Percentiles rank a stretch among this genome's conserved stretches.
phyloP scores from a whole-genome alignment of 176 grass and related monocot genomes.

The Musa acuminata region DNA sequence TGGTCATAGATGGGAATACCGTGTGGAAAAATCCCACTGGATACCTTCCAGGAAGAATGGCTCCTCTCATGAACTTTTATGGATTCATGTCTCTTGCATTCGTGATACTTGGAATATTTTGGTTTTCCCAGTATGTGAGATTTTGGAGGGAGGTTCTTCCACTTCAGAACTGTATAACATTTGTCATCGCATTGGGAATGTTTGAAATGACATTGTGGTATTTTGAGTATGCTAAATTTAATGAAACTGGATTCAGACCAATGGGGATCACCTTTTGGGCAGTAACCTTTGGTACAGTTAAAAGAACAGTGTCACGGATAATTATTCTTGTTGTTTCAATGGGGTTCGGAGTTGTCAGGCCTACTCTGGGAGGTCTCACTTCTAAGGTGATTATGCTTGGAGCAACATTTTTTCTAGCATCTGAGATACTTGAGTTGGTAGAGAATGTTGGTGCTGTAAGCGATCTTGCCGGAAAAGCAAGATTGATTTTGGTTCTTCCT shows the following conservation, averaged over 20 bases:
- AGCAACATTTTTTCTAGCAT: conserved; percentile 90
- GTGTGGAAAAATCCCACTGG: conserved; percentile 98
- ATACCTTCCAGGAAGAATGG: conserved; percentile 91
- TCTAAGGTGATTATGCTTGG: conserved; percentile 96
- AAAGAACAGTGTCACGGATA: conserved; percentile 74
- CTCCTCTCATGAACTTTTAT: conserved; percentile 92
- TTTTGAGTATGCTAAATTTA: conserved; percentile 97
- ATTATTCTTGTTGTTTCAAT: conserved; percentile 92
- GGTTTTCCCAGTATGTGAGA: conserved; percentile 95
- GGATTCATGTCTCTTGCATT: conserved; percentile 92
- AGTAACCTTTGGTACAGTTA: conserved; percentile 84
- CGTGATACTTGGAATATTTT: conserved; percentile 72
- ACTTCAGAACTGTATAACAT: conserved; percentile 97
- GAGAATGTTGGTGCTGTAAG: conserved; percentile 96
- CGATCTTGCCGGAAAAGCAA: conserved; percentile 93
- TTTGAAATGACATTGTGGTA: conserved; percentile 98
- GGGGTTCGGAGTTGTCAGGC: conserved; percentile 90
- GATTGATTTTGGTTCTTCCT: conserved; percentile 89
- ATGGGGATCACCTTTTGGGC: conserved; percentile 97
- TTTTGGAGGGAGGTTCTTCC: conserved; percentile 96
- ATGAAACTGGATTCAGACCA: conserved; percentile 69
- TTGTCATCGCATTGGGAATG: conserved; percentile 96
- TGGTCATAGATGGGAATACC: conserved; percentile 88
- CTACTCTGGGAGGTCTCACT: conserved; percentile 88
- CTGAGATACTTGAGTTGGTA: conserved; percentile 92